Evolutionary conservation across 805 yeast species (phyloP), one percentile per base, ranked within the genome.

Genomic region (Wickerhamiella hasegawae): DNA sequence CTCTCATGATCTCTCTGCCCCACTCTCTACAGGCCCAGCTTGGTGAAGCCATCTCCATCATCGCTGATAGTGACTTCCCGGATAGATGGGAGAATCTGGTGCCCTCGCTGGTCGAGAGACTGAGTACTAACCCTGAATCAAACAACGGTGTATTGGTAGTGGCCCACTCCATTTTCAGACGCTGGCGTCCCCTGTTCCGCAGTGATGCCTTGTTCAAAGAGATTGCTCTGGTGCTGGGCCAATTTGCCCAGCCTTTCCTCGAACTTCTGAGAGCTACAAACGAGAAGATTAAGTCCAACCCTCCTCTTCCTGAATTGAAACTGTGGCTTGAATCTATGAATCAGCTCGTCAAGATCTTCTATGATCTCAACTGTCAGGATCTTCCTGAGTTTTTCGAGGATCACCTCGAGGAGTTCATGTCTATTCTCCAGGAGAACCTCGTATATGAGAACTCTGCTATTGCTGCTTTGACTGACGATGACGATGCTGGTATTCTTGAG

Each of bases 321-420:
- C 60, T 74, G 2, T 42, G 45, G 43, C 30, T 44, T 15, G 39
- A 41, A 33, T 36, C 42, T 25, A 56, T 85, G 45, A 59, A 77
- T 34, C 58, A 84, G 17, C 63, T 85, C 36, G 57, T 78, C 24
- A 87, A 90, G 53, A 71, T 92, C 25, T 92, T 81, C 57, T 83
- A 74, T 53, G 99, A 90, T 54, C 71, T 90, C 49, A 90, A 90
- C 55, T 87, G 96, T 58, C 98, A 92, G 59, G 99, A 90, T 58
- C 77, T 90, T 36, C 98, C 99, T 1, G 98, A 85, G 57, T 90
- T 87, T 52, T 90, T 90, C 53, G 99, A 92, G 59, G 97, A 90
- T 58, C 70, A 90, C 53, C 59, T 90, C 55, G 60, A 66, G 28
- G 61, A 59, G 14, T 84, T 92, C 36, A 81, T 92, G 90, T 64